Evolutionary conservation across 495 filamentous ascomycete genomes (phyloP).

Genomic region (Penicillium antarcticum): DNA sequence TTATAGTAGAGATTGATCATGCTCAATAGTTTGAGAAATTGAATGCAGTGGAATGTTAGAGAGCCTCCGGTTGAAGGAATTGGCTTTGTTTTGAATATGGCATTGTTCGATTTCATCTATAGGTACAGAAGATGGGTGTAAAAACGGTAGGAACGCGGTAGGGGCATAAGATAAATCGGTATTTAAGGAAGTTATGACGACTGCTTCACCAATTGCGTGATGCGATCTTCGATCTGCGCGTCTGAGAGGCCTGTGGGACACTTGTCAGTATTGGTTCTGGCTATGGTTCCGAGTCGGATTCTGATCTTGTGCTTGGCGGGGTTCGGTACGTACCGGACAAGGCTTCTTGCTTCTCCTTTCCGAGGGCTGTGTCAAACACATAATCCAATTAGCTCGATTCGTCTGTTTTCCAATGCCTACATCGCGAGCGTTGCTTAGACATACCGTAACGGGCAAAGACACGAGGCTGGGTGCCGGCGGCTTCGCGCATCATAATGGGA

Average conservation of each 20-base stretch:
- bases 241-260: slow-evolving; percentile 68
- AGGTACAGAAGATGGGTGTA: slow-evolving; percentile 36
- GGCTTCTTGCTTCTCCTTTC: slow-evolving; percentile 81
- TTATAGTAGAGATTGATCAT: slow-evolving; percentile 1
- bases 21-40: background rate
- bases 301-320: slow-evolving; percentile 3
- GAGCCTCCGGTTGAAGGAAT: background rate
- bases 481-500: slow-evolving; percentile 93
- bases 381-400: slow-evolving; percentile 10
- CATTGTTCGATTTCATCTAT: slow-evolving; percentile 41
- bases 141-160: slow-evolving; percentile 25
- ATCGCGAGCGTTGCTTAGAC: slow-evolving; percentile 18
- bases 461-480: slow-evolving; percentile 71
- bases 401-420: background rate
- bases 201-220: slow-evolving; percentile 76
- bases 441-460: slow-evolving; percentile 93
- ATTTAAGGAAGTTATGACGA: slow-evolving; percentile 27
- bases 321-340: slow-evolving; percentile 59
- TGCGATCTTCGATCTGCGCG: slow-evolving; percentile 86
- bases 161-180: slow-evolving; percentile 24
- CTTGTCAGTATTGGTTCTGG: slow-evolving; percentile 11
- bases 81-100: slow-evolving; percentile 7
- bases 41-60: background rate
- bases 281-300: too few relatives aligned
- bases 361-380: slow-evolving; percentile 57